Conservation (phyloP, 345 rosid genomes). For the Eucalyptus victrix region DNA sequence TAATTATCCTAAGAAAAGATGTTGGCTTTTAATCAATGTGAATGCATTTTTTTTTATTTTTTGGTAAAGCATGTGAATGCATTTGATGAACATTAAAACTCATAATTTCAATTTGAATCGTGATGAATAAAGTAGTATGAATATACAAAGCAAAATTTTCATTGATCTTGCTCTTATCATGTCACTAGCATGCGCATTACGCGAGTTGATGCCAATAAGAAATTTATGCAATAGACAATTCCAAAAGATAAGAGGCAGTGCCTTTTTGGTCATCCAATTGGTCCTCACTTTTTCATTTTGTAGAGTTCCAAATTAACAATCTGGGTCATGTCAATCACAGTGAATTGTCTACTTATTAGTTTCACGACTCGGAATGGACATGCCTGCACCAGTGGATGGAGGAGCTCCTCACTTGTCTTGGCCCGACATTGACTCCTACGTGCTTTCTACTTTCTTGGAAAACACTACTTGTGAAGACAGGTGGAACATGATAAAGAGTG, state of each 20-base stretch:
- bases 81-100: not conserved
- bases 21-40: not conserved
- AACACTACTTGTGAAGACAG: not conserved
- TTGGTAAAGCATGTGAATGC: too few species aligned
- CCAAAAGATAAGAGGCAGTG: not conserved
- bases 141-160: not conserved
- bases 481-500: not conserved
- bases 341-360: not conserved
- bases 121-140: not conserved
- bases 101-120: not conserved
- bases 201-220: not conserved
- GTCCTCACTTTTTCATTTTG: not conserved
- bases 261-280: not conserved
- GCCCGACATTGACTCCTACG: not conserved
- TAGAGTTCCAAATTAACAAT: not conserved
- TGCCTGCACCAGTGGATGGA: not conserved
- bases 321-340: not conserved
- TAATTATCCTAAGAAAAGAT: not conserved
- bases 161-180: not conserved
- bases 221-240: not conserved
- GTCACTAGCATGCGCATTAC: accelerated
- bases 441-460: not conserved
- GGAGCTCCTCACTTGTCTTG: not conserved
- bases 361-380: not conserved
- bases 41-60: not conserved